Evolutionary conservation across 1,139 yeast species (phyloP).

Genomic region (Candida sp.): DNA sequence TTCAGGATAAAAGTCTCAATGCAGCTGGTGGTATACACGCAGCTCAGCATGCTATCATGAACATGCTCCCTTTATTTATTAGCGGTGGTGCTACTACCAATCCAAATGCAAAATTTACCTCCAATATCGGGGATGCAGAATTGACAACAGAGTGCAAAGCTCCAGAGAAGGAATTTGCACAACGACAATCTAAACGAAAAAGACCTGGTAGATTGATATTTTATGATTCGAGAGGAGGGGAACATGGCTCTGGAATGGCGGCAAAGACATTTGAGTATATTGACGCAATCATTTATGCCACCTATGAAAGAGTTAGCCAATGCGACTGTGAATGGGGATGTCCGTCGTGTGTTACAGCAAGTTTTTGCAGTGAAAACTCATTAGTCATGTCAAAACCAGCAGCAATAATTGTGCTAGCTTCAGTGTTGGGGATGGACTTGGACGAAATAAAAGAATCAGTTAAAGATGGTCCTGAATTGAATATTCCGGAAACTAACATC

Average conservation of each 20-base stretch:
- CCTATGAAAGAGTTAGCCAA: constrained; percentile 53
- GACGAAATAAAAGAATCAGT: constrained; percentile 35
- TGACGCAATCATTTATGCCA: constrained; percentile 58
- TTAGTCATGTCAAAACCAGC: constrained; percentile 87
- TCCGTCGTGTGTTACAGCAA: constrained; percentile 79
- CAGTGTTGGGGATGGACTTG: constrained; percentile 46
- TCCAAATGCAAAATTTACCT: constrained; percentile 49
- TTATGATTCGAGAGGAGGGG: constrained; percentile 80
- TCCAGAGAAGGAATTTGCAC: constrained; percentile 90
- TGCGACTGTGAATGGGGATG: constrained; percentile 90
- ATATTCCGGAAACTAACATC: constrained; percentile 63
- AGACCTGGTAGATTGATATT: constrained; percentile 87
- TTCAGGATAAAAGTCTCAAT: constrained; percentile 55
- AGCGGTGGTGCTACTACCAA: constrained; percentile 37
- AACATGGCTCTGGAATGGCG: constrained; percentile 74
- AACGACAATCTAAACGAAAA: constrained; percentile 59
- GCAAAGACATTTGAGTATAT: constrained; percentile 77
- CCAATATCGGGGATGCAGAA: constrained; percentile 53
- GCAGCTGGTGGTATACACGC: constrained; percentile 96
- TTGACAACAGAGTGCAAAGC: constrained; percentile 93
- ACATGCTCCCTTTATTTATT: constrained; percentile 61
- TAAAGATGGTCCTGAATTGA: constrained; percentile 80
- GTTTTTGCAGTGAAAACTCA: constrained; percentile 77
- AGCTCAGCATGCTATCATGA: constrained; percentile 87
- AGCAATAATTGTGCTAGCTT: constrained; percentile 65